A percentile compares a stretch with the other conserved stretches of the same genome.
phyloP scores from a whole-genome alignment of 1,139 yeast species.

The Pichia sp. region DNA sequence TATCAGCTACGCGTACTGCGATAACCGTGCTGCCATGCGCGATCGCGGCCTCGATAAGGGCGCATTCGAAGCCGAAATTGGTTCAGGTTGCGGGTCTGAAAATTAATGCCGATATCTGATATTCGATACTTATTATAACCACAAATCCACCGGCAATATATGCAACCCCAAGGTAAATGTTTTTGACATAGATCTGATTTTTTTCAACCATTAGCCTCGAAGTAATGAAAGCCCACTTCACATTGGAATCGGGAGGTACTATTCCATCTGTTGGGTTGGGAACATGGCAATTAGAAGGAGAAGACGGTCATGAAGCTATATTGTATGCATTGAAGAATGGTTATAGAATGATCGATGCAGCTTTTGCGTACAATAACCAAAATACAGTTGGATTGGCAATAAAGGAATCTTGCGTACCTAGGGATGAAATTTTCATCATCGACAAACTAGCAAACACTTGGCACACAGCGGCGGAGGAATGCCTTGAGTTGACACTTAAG shows the following conservation, averaged over 20 bases:
- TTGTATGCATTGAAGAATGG: conserved; percentile 66
- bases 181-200: too few species aligned
- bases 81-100: too few species aligned
- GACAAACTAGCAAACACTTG: conserved; percentile 9
- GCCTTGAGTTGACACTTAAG: conserved; percentile 22
- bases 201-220: too few species aligned
- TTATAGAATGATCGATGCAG: conserved; percentile 73
- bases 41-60: too few species aligned
- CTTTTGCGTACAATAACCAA: conserved; percentile 61
- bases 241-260: conserved; percentile 37
- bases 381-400: conserved; percentile 59
- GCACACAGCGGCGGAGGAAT: conserved; percentile 17
- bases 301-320: conserved; percentile 40
- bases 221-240: neutral
- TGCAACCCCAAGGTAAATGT: too few species aligned
- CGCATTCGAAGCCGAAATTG: too few species aligned
- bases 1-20: too few species aligned
- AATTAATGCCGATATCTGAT: too few species aligned
- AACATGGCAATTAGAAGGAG: conserved; percentile 35
- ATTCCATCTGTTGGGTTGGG: conserved; percentile 75
- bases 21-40: too few species aligned
- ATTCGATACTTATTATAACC: too few species aligned
- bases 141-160: too few species aligned
- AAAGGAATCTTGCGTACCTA: conserved; percentile 33
- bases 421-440: conserved; percentile 60